Base-by-base conservation (phyloP, 129 eudicot species). In the Artemisia tridentata region DNA sequence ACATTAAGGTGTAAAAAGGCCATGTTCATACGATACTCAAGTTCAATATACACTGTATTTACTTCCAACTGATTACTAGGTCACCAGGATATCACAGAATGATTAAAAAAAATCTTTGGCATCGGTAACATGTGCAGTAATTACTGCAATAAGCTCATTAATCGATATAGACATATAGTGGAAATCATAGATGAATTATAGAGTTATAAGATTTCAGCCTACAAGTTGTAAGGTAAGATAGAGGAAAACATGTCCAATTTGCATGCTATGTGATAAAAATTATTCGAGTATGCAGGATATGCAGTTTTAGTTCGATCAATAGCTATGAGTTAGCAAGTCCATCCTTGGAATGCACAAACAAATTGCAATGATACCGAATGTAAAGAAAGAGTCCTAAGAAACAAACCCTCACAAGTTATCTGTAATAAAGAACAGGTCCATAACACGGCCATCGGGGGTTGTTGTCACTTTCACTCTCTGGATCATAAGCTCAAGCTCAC, bases 401-500 rank as follows among this genome's bases (percentile, higher is more conserved):
- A 65, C 78, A 78, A 78, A 55, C 46, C 73, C 95, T 88, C 75
- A 85, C 95, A 83, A 65, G 80, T 79, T 86, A 81, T 89, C 96
- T 38, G 87, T 84, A 17, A 89, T 81, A 46, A 89, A 89, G 84
- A 89, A 86, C 5, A 89, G 79, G 79, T 89, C 91, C 79, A 81
- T 41, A 60, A 89, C 96, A 23, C 85, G 84, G 43, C 82, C 96
- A 86, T 88, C 96, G 31, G 91, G 96, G 0, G 91, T 86, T 59
- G 96, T 88, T n/a, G 83, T 88, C 77, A 88, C 89, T 84, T 89
- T 89, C 51, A 89, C 87, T 76, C 84, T 81, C 76, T 89, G 83
- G 59, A 86, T 86, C 59, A 82, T 70, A 43, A 89, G 87, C 82
- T 89, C 96, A 19, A 86, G 91, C 83, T 86, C 96, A 72, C 75